phyloP scores from a whole-genome alignment of 1,139 yeast genomes.

The Hyphopichia burtonii region DNA sequence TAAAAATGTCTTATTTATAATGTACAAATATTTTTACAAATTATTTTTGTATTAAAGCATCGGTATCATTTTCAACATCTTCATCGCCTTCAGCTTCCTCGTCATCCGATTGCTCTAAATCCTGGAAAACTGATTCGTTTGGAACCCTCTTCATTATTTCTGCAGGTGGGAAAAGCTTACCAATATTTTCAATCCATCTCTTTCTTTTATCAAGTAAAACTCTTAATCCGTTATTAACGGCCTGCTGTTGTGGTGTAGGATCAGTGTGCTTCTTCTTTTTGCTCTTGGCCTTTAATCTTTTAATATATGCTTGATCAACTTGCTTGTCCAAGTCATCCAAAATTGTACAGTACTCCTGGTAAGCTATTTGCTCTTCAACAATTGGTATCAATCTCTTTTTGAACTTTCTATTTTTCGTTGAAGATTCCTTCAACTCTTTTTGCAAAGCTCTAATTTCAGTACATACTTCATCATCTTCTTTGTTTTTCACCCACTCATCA shows the following conservation, averaged over 20 bases:
- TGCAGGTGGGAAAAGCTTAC: constrained; percentile 71
- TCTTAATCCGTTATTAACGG: constrained; percentile 73
- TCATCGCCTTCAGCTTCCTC: constrained; percentile 47
- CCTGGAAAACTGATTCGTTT: constrained; percentile 49
- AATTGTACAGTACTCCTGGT: constrained; percentile 90
- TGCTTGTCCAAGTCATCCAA: constrained; percentile 93
- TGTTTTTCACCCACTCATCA: constrained; percentile 73
- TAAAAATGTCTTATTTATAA: neutral
- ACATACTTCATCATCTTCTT: constrained; percentile 94
- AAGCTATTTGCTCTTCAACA: constrained; percentile 89
- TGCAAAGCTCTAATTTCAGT: constrained; percentile 79
- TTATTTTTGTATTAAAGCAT: constrained; percentile 14
- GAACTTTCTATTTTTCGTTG: constrained; percentile 63
- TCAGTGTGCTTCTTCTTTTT: constrained; percentile 60
- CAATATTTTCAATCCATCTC: constrained; percentile 89
- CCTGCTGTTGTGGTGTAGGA: constrained; percentile 43
- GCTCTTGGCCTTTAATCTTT: constrained; percentile 79
- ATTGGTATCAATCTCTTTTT: constrained; percentile 67
- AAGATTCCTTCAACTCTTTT: constrained; percentile 59
- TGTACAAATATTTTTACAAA: neutral
- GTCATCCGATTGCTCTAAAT: constrained; percentile 37
- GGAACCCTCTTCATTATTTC: constrained; percentile 80
- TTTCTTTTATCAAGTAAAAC: constrained; percentile 80
- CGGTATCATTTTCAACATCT: constrained; percentile 52
- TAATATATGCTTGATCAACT: constrained; percentile 89